Base-by-base conservation (phyloP, 768 basidiomycete genomes). In the Leccinellum albellum region DNA sequence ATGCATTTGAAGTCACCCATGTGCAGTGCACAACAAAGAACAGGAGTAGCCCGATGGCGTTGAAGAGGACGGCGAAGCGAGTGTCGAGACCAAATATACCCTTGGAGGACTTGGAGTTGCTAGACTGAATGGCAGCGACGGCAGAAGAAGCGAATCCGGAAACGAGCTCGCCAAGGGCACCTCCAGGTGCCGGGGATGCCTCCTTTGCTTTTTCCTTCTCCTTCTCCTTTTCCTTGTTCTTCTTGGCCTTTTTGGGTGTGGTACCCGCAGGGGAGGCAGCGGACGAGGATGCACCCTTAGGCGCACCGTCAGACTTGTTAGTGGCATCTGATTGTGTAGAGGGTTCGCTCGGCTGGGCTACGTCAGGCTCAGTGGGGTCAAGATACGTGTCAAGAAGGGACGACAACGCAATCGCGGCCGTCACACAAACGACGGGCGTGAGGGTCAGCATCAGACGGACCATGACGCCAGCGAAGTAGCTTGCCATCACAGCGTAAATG, bases 391-490 rank as follows among this genome's bases (percentile, higher is more conserved):
- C 91, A 56, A 98, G 77, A 12, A 98, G 79, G 7, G 86, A 82
- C 3, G 94, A 95, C 57, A 97, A 76, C 1, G 94, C 94, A 29
- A 98, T 86, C 6, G 97, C 97, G 17, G 93, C 87, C 17, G 93
- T 72, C 56, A 98, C 91, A 69, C 97, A 99, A 46, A 98, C 97
- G 56, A 96, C 90, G 1, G 97, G 97, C 0, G 96, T 98, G 55
- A 99, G 85, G 24, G 97, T 89, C 54, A 99, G 81, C 93, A 99
- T 98, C 58, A 98, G 81, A 56, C 97, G 94, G 61, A 99, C 97
- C 97, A 99, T 99, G 70, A 99, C 96, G 44, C 97, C 97, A 5
- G 97, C 96, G 68, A 99, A 99, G 80, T 99, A 99, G 72, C 92
- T 94, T 49, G 90, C 93, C 68, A 98, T 85, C 61, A 92, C 84